These are phyloP conservation scores for Ramaria rubella DNA, from an alignment of 768 basidiomycete species.

Conservation along the genomic window DNA sequence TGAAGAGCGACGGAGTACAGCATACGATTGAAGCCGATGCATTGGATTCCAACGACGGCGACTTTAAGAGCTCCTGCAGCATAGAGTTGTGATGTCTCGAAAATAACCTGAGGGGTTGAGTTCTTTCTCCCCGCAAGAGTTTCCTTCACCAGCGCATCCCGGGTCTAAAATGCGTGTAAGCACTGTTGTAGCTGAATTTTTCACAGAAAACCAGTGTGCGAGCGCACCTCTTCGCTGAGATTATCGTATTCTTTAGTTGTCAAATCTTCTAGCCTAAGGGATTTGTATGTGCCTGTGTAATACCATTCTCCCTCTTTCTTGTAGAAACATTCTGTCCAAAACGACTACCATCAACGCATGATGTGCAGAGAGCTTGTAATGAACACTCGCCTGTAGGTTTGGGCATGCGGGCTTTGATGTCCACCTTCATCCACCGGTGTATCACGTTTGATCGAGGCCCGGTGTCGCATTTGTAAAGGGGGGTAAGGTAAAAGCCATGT, in stretches of 20 bases:
- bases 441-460: constrained; percentile 72
- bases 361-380: neutral
- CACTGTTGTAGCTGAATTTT: constrained; percentile 5
- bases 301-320: constrained; percentile 79
- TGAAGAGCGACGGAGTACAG: constrained; percentile 63
- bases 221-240: constrained; percentile 53
- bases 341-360: neutral
- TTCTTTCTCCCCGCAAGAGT: constrained; percentile 67
- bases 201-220: neutral
- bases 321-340: constrained; percentile 63
- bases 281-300: constrained; percentile 73
- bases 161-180: constrained; percentile 40
- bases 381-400: constrained; percentile 51
- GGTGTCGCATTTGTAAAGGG: constrained; percentile 70
- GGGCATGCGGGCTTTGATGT: constrained; percentile 51
- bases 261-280: constrained; percentile 58
- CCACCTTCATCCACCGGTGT: constrained; percentile 65
- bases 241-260: constrained; percentile 63
- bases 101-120: constrained; percentile 68
- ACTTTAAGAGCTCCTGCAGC: constrained; percentile 64
- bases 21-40: constrained; percentile 65
- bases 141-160: constrained; percentile 61
- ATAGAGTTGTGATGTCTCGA: constrained; percentile 70
- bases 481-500: constrained; percentile 70
- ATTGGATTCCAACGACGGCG: constrained; percentile 68